These are phyloP conservation scores for Picea sitchensis DNA, from an alignment of 75 land plant species.

Conservation along the genomic window DNA sequence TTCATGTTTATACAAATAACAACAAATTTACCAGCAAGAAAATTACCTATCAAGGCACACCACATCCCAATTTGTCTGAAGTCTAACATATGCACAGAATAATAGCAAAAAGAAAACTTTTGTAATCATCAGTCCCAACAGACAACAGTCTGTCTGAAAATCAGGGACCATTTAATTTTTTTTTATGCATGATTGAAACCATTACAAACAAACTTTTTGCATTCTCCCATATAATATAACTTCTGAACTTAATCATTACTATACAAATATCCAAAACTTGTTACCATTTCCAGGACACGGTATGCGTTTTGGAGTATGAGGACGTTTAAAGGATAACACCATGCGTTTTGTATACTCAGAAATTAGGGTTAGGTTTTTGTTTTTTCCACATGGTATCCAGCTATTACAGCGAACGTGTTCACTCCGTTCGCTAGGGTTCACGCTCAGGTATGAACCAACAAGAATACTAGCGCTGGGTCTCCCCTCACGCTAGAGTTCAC, in stretches of 20 bases:
- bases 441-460: too few species aligned
- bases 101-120: background rate
- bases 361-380: too few species aligned
- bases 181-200: background rate
- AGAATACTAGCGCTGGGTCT: too few species aligned
- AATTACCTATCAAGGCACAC: background rate
- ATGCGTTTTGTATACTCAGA: too few species aligned
- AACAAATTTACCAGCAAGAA: background rate
- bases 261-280: background rate
- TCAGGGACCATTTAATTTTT: background rate
- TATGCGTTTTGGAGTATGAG: background rate
- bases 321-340: too few species aligned
- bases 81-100: background rate
- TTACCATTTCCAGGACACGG: background rate
- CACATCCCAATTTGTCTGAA: background rate
- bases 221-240: background rate
- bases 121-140: background rate
- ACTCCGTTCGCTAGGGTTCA: too few species aligned
- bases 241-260: background rate
- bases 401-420: too few species aligned
- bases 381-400: too few species aligned
- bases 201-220: background rate
- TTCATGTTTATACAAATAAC: background rate
- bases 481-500: too few species aligned
- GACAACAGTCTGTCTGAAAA: background rate